Base-by-base conservation (phyloP, 2,329 filamentous ascomycete species). In the Juglanconis oblonga region DNA sequence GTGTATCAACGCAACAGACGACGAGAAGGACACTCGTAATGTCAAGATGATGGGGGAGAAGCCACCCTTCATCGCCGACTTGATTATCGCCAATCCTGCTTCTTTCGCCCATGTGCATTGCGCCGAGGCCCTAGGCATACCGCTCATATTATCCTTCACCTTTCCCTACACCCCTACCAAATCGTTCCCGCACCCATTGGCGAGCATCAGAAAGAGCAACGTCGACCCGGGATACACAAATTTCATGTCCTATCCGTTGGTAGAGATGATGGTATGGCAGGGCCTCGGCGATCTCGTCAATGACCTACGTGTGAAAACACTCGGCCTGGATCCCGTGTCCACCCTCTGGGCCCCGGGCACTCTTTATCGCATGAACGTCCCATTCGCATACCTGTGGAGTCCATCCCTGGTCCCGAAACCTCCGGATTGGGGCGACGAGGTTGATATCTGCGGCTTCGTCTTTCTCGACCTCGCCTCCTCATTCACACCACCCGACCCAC, bases 231-330 rank as follows among this genome's bases (percentile, higher is more conserved):
- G 84, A 24, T 90, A 91, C 69, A 86, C 87, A 11, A 95, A 94
- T 72, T 92, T 91, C 69, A 91, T 94, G 71, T 89, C 85, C 1
- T 95, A 93, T 69, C 87, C 89, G 0, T 74, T 94, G 40, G 89
- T 94, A 1, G 90, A 94, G 70, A 88, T 91, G 84, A 91, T 94
- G 82, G 89, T 92, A 1, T 97, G 92, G 92, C 92, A 97, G 72
- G 93, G 92, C 0, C 79, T 94, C 0, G 90, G 90, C 2, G 90
- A 93, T 70, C 75, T 94, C 33, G 83, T 94, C 64, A 94, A 94
- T 68, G 78, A 85, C 33, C 92, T 93, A 66, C 81, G 91, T 51
- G 79, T 85, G 5, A 84, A 87, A 57, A 90, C 86, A 0, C 76
- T 94, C 1, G 83, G 82, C 1, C 75, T 94, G 0, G 90, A 93